Conservation (phyloP, 225 moss, liverwort and hornwort species). For the Takakia lepidozioides region DNA sequence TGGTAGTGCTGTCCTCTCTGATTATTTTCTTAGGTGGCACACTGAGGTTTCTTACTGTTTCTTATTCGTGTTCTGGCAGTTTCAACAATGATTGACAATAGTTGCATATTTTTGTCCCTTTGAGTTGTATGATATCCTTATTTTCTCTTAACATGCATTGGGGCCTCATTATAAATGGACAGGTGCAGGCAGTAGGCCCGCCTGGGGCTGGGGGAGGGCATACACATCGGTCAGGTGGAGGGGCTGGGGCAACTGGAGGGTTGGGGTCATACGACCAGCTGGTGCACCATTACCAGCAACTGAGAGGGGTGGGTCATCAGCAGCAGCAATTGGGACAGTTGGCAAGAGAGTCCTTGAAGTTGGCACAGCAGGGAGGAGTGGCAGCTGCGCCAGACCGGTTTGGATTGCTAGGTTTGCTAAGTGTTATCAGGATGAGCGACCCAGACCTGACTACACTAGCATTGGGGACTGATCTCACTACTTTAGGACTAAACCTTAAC, state of each 20-base stretch:
- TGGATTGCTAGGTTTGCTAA: slow-evolving; percentile 88
- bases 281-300: slow-evolving; percentile 74
- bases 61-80: no score
- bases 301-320: slow-evolving; percentile 56
- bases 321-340: slow-evolving; percentile 62
- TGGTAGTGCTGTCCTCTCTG: no score
- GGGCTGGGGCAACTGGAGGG: neutral
- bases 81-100: no score
- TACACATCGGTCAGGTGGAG: slow-evolving; percentile 2
- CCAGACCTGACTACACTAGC: slow-evolving; percentile 95
- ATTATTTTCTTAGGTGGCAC: no score
- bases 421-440: slow-evolving; percentile 96
- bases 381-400: slow-evolving; percentile 73
- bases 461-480: slow-evolving; percentile 95
- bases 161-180: no score
- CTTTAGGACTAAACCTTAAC: slow-evolving; percentile 92
- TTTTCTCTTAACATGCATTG: no score
- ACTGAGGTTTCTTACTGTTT: no score
- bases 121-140: no score
- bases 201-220: slow-evolving; percentile 5
- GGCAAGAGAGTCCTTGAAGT: slow-evolving; percentile 66
- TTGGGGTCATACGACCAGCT: slow-evolving; percentile 66
- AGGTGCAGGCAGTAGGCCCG: slow-evolving; percentile 17
- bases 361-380: slow-evolving; percentile 36
- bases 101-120: no score